phyloP scores from a whole-genome alignment of 2,329 filamentous ascomycete species.

The Botryotinia globosa region DNA sequence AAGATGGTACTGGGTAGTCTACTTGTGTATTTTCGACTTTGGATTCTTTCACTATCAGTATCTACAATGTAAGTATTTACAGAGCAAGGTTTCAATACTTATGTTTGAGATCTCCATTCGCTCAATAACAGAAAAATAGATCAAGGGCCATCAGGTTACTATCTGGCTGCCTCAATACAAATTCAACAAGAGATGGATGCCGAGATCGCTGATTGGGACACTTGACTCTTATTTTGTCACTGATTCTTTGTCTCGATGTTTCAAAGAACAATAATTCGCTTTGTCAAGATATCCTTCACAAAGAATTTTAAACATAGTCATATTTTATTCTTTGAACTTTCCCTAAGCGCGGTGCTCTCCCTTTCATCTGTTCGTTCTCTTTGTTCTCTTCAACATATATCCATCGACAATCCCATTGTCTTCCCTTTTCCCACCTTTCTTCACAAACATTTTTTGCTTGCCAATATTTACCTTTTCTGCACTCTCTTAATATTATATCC shows the following conservation, averaged over 20 bases:
- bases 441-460: background rate
- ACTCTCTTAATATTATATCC: background rate
- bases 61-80: background rate
- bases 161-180: background rate
- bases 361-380: background rate
- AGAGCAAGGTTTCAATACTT: too few relatives aligned
- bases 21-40: background rate
- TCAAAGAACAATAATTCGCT: background rate
- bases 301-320: background rate
- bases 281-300: background rate
- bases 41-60: background rate
- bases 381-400: slow-evolving; percentile 14
- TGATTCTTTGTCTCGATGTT: background rate
- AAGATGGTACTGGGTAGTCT: background rate
- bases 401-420: slow-evolving; percentile 17
- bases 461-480: background rate
- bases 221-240: background rate
- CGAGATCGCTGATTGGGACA: background rate
- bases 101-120: background rate
- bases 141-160: background rate
- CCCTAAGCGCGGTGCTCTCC: too few relatives aligned
- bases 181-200: background rate
- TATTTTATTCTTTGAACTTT: background rate
- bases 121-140: background rate
- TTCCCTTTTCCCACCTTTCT: background rate